Evolutionary conservation across 1,284 basidiomycete species (phyloP).

Genomic region (Cryptococcus sp.): DNA sequence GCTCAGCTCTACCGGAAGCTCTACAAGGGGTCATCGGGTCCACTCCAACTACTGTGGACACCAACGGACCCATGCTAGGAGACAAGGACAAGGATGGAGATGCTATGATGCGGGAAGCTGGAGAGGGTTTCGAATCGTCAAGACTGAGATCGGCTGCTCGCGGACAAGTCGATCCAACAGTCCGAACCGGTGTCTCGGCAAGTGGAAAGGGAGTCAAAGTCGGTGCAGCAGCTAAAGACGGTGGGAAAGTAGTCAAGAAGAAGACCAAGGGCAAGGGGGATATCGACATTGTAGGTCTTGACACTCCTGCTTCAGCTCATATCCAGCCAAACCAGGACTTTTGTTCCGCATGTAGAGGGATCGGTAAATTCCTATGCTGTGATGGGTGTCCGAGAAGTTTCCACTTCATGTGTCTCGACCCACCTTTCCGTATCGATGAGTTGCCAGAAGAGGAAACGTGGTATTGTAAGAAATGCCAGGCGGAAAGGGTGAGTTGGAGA

Average conservation of each 20-base stretch:
- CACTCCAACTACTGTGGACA: background rate
- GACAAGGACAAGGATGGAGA: conserved; percentile 13
- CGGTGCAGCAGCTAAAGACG: conserved; percentile 18
- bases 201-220: conserved; percentile 38
- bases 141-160: conserved; percentile 18
- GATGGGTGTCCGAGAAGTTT: conserved; percentile 95
- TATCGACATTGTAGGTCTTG: background rate
- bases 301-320: background rate
- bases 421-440: conserved; percentile 83
- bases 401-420: conserved; percentile 93
- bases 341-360: conserved; percentile 78
- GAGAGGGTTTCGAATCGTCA: conserved; percentile 16
- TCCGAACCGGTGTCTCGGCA: conserved; percentile 36
- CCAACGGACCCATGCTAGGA: background rate
- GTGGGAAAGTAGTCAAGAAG: conserved; percentile 9
- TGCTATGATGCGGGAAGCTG: conserved; percentile 22
- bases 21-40: conserved; percentile 10
- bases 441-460: conserved; percentile 80
- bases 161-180: conserved; percentile 10
- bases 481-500: conserved; percentile 30
- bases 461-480: conserved; percentile 63
- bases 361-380: conserved; percentile 81
- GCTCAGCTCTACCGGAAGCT: conserved; percentile 16
- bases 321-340: conserved; percentile 82
- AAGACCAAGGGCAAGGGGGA: conserved; percentile 25